Conservation (phyloP, 148 eudicot species). For the Hydrangea macrophylla region DNA sequence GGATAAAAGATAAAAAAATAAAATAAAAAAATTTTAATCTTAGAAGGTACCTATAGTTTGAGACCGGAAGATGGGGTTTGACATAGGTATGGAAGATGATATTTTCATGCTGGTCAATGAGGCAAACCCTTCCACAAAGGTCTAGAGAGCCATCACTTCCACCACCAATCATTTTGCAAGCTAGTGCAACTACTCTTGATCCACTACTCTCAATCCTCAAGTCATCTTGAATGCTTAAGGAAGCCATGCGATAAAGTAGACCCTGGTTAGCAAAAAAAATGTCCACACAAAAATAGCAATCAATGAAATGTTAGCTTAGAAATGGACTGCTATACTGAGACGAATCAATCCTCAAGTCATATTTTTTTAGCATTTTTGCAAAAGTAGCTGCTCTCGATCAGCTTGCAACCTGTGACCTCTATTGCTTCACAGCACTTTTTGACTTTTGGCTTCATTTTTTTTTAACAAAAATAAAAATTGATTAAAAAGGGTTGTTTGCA, state of each 20-base stretch:
- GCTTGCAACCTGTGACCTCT: too few species aligned
- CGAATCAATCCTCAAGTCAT: too few species aligned
- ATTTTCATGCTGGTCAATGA: constrained; percentile 68
- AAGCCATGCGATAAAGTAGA: constrained; percentile 51
- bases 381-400: too few species aligned
- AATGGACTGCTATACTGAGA: too few species aligned
- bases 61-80: constrained; percentile 67
- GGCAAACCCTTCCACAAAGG: constrained; percentile 79
- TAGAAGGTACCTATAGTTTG: constrained; percentile 80
- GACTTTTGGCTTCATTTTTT: too few species aligned
- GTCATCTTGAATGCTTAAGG: constrained; percentile 57
- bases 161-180: constrained; percentile 92
- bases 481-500: too few species aligned
- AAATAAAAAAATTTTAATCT: too few species aligned
- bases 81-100: constrained; percentile 71
- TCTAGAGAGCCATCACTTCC: constrained; percentile 90
- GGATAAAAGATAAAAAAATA: too few species aligned
- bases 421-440: too few species aligned
- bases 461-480: too few species aligned
- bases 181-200: constrained; percentile 66
- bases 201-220: constrained; percentile 48
- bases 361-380: too few species aligned
- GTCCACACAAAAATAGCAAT: neutral
- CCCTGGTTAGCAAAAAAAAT: constrained; percentile 35
- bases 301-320: too few species aligned